These are phyloP conservation scores for Fusarium sororula DNA, from an alignment of 2,329 filamentous ascomycete species.

Conservation along the genomic window DNA sequence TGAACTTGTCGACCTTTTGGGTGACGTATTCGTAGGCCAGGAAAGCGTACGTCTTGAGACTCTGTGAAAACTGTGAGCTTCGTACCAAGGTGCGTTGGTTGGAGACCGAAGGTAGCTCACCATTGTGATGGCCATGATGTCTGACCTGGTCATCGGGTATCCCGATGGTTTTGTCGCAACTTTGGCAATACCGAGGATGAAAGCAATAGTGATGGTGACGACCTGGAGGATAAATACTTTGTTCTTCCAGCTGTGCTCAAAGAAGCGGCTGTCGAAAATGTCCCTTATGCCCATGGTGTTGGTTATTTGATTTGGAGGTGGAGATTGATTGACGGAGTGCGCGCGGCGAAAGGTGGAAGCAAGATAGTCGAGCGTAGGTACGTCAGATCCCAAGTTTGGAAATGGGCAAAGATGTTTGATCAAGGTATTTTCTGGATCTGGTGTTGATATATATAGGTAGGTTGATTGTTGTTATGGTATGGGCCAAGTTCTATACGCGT, in stretches of 20 bases:
- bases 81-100: no score
- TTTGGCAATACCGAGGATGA: slow-evolving; percentile 20
- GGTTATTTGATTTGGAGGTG: no score
- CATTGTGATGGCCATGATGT: slow-evolving; percentile 35
- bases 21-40: slow-evolving; percentile 27
- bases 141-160: slow-evolving; percentile 20
- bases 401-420: neutral
- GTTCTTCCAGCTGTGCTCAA: slow-evolving; percentile 23
- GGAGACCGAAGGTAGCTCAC: neutral
- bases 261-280: slow-evolving; percentile 23
- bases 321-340: fast-evolving
- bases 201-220: neutral
- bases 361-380: fast-evolving
- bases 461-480: no score
- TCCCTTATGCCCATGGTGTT: slow-evolving; percentile 5
- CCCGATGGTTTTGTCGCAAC: slow-evolving; percentile 17
- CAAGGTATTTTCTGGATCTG: neutral
- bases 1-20: slow-evolving; percentile 41
- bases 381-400: fast-evolving
- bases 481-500: neutral
- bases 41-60: slow-evolving; percentile 16
- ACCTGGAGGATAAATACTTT: slow-evolving; percentile 7
- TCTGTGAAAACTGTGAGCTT: neutral
- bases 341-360: fast-evolving
- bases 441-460: neutral